Conservation (phyloP, 2,329 filamentous ascomycete species). For the Leptographium procerum region DNA sequence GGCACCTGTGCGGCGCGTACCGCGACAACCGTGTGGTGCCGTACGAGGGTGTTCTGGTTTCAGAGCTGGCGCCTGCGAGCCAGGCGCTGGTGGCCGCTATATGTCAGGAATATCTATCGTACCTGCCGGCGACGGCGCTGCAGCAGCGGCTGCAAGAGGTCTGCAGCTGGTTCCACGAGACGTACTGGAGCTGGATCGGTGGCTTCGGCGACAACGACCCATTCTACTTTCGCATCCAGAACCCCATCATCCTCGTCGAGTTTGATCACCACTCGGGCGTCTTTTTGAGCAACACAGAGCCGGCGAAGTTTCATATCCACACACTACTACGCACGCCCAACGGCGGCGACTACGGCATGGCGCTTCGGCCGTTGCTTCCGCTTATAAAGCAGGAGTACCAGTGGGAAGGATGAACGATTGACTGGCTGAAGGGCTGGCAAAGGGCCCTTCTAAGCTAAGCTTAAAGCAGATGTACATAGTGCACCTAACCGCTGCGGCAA, state of each 20-base stretch:
- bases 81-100: conserved; percentile 45
- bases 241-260: conserved; percentile 61
- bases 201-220: conserved; percentile 53
- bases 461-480: too few relatives aligned
- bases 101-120: conserved; percentile 54
- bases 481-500: too few relatives aligned
- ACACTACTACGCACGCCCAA: conserved; percentile 64
- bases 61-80: conserved; percentile 34
- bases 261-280: conserved; percentile 75
- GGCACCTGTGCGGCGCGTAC: conserved; percentile 67
- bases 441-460: too few relatives aligned
- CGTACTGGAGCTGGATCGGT: conserved; percentile 73
- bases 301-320: conserved; percentile 70
- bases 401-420: conserved; percentile 26
- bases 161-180: conserved; percentile 49
- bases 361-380: conserved; percentile 27
- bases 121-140: conserved; percentile 48
- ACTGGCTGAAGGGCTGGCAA: too few relatives aligned
- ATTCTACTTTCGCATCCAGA: conserved; percentile 71
- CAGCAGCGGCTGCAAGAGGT: conserved; percentile 43
- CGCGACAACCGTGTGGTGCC: conserved; percentile 68
- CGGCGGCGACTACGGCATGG: conserved; percentile 62
- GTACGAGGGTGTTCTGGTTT: conserved; percentile 54
- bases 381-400: conserved; percentile 26
- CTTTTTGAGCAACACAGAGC: conserved; percentile 61